Percentiles rank a stretch among this genome's conserved stretches.
Conservation (phyloP, 345 rosid genomes). For the Reutealis trisperma region DNA sequence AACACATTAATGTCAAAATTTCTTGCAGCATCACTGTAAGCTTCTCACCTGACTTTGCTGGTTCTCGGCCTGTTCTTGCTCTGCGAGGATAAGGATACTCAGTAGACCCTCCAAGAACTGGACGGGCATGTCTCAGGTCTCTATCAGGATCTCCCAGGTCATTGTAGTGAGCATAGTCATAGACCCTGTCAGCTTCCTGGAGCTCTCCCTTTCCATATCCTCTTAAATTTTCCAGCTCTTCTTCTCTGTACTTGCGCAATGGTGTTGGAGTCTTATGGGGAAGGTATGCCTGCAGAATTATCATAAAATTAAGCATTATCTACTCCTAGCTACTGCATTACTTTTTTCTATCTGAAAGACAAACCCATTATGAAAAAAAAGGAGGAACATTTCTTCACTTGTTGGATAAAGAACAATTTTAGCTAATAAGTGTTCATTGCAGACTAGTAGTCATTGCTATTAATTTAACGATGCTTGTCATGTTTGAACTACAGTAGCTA, state of each 20-base stretch:
- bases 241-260: slow-evolving; percentile 55
- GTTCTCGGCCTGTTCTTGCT: slow-evolving; percentile 71
- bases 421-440: too few species aligned
- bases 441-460: too few species aligned
- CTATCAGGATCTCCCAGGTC: slow-evolving; percentile 49
- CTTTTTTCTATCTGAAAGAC: too few species aligned
- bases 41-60: slow-evolving; percentile 38
- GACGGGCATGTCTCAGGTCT: slow-evolving; percentile 49
- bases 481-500: too few species aligned
- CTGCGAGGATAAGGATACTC: slow-evolving; percentile 90
- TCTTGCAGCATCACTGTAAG: not conserved
- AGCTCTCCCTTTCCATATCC: slow-evolving; percentile 74
- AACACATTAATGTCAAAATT: not conserved
- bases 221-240: slow-evolving; percentile 62
- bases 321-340: not conserved
- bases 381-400: not conserved
- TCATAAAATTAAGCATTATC: not conserved
- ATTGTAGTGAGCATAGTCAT: slow-evolving; percentile 84
- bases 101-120: slow-evolving; percentile 74
- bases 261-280: slow-evolving; percentile 65
- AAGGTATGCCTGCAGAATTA: slow-evolving; percentile 59
- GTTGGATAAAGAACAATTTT: too few species aligned
- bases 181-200: slow-evolving; percentile 73
- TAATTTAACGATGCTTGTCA: too few species aligned
- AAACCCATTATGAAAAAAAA: too few species aligned